phyloP scores from a whole-genome alignment of 371 early-diverging fungal species.

The Furculomyces boomerangus region DNA sequence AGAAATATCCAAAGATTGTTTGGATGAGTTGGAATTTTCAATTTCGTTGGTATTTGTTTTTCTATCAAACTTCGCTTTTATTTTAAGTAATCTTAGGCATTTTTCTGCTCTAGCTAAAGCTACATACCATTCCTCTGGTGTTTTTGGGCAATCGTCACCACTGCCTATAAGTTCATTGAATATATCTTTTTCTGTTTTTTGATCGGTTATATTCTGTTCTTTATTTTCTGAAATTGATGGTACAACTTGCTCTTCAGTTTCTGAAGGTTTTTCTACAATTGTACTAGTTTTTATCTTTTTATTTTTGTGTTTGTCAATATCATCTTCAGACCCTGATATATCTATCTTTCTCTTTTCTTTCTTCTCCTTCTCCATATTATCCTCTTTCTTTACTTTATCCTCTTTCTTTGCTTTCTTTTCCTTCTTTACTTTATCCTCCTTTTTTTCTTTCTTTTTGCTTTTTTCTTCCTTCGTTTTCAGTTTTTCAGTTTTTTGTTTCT shows the following conservation, averaged over 20 bases:
- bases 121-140: constrained; percentile 2
- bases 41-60: not conserved
- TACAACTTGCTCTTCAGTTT: not conserved
- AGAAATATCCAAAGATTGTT: not conserved
- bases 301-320: not conserved
- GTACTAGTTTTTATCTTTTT: not conserved
- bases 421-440: not conserved
- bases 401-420: not conserved
- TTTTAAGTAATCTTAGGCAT: not conserved
- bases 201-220: no score
- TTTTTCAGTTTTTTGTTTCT: constrained; percentile 17
- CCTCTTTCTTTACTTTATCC: not conserved
- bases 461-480: not conserved
- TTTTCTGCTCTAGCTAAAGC: constrained; percentile 5
- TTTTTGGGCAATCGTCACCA: not conserved
- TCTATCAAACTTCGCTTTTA: not conserved
- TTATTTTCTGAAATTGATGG: not conserved
- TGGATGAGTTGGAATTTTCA: constrained; percentile 1
- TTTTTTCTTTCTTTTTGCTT: not conserved
- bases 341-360: not conserved
- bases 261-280: not conserved
- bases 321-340: not conserved
- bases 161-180: not conserved
- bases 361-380: not conserved
- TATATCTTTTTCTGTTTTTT: no score